A percentile compares a stretch with the other conserved stretches of the same genome.
Conservation (phyloP, 805 yeast species). For the Maudiozyma barnettii region DNA sequence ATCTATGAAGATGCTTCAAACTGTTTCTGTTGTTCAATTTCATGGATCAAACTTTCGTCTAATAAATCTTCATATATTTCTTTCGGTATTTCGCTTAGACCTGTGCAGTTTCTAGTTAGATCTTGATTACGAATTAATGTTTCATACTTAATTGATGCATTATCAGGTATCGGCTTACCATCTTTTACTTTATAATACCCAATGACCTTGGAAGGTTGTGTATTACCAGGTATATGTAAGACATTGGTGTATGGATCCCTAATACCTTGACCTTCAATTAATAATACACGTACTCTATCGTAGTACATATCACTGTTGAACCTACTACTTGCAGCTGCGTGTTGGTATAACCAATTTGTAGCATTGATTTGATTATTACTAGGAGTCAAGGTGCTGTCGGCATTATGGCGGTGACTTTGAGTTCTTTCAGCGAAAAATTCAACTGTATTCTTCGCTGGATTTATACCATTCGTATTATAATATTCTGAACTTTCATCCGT, state of each 20-base stretch:
- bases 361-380: constrained; percentile 38
- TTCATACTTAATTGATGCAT: constrained; percentile 35
- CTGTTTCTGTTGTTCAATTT: constrained; percentile 52
- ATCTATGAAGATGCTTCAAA: constrained; percentile 32
- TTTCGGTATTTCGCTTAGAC: constrained; percentile 49
- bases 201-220: constrained; percentile 56
- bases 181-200: constrained; percentile 15
- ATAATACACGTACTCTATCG: constrained; percentile 44
- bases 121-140: constrained; percentile 40
- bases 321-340: constrained; percentile 66
- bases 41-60: constrained; percentile 47
- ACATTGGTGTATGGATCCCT: constrained; percentile 84
- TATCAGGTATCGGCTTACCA: constrained; percentile 19
- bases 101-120: constrained; percentile 44
- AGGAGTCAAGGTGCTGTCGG: constrained; percentile 12
- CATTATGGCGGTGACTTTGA: constrained; percentile 6
- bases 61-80: constrained; percentile 50
- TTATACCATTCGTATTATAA: constrained; percentile 6
- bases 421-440: constrained; percentile 33
- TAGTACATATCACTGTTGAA: constrained; percentile 55
- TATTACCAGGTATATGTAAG: constrained; percentile 56
- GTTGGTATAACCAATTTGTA: constrained; percentile 77
- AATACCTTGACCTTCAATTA: constrained; percentile 41
- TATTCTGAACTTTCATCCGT: constrained; percentile 1
- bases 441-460: constrained; percentile 30